Conservation (phyloP, 495 filamentous ascomycete species). For the Penicillium odoratum region DNA sequence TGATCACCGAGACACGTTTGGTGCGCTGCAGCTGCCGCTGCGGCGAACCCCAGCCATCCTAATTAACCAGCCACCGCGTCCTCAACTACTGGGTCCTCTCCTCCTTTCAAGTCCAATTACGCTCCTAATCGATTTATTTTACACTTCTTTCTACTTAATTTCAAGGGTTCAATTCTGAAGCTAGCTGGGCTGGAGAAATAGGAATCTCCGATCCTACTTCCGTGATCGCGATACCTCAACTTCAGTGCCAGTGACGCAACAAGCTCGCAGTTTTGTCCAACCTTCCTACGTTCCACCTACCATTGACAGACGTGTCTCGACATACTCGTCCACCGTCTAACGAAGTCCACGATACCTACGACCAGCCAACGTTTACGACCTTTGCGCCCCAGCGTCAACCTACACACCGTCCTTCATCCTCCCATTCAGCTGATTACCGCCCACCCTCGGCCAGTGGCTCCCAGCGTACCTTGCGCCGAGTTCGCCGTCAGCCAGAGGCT, state of each 20-base stretch:
- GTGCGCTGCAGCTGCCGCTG: constrained; percentile 27
- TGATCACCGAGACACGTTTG: constrained; percentile 28
- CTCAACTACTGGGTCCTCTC: constrained; percentile 10
- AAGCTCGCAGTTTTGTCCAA: constrained; percentile 39
- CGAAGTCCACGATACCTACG: constrained; percentile 63
- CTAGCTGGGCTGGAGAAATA: background rate
- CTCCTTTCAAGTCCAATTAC: constrained; percentile 4
- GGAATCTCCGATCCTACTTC: background rate
- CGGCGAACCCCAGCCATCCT: constrained; percentile 32
- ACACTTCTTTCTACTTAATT: background rate
- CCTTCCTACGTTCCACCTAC: constrained; percentile 19
- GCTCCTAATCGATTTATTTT: background rate
- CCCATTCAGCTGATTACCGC: constrained; percentile 38
- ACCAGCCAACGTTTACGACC: constrained; percentile 50
- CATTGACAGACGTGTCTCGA: constrained; percentile 45
- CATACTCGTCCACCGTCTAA: constrained; percentile 42
- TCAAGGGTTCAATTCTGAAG: background rate
- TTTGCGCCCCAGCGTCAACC: constrained; percentile 59
- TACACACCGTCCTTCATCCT: constrained; percentile 34
- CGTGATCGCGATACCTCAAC: constrained; percentile 17
- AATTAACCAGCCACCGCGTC: constrained; percentile 36
- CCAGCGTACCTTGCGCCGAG: constrained; percentile 52
- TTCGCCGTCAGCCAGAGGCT: constrained; percentile 31
- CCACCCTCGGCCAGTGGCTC: constrained; percentile 54
- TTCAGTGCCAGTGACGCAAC: constrained; percentile 13